These are phyloP conservation scores for Brassica carinata DNA, from an alignment of 345 rosid species.

Conservation along the genomic window DNA sequence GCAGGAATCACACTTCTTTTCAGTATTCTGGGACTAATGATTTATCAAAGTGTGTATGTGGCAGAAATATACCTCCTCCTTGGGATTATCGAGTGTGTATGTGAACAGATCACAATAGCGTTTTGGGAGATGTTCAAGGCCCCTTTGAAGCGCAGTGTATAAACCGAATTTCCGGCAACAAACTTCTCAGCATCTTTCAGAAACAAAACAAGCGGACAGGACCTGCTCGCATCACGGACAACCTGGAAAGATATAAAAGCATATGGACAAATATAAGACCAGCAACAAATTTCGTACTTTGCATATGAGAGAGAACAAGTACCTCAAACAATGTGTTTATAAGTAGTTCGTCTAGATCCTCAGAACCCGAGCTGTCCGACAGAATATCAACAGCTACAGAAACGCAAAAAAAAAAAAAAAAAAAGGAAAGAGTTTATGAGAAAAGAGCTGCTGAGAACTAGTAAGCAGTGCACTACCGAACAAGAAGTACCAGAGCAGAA, in stretches of 20 bases:
- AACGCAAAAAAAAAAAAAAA: constrained; percentile 27
- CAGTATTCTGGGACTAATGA: background rate
- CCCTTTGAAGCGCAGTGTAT: constrained; percentile 63
- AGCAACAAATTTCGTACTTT: constrained; percentile 15
- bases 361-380: constrained; percentile 50
- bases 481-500: constrained; percentile 81
- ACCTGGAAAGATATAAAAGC: constrained; percentile 49
- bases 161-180: constrained; percentile 71
- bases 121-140: constrained; percentile 74
- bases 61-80: constrained; percentile 66
- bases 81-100: constrained; percentile 68
- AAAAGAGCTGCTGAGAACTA: constrained; percentile 25
- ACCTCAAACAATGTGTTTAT: constrained; percentile 88
- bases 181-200: constrained; percentile 94
- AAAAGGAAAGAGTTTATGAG: constrained; percentile 23
- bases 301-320: constrained; percentile 20
- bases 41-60: background rate
- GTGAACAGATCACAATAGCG: constrained; percentile 77
- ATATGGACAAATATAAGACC: background rate
- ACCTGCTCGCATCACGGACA: constrained; percentile 68
- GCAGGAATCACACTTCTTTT: background rate
- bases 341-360: constrained; percentile 66
- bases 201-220: constrained; percentile 80
- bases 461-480: constrained; percentile 21
- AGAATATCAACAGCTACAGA: constrained; percentile 68